Evolutionary conservation across 805 yeast genomes (phyloP), one percentile per base, ranked within the genome.

Genomic region (Ascoidea rubescens): DNA sequence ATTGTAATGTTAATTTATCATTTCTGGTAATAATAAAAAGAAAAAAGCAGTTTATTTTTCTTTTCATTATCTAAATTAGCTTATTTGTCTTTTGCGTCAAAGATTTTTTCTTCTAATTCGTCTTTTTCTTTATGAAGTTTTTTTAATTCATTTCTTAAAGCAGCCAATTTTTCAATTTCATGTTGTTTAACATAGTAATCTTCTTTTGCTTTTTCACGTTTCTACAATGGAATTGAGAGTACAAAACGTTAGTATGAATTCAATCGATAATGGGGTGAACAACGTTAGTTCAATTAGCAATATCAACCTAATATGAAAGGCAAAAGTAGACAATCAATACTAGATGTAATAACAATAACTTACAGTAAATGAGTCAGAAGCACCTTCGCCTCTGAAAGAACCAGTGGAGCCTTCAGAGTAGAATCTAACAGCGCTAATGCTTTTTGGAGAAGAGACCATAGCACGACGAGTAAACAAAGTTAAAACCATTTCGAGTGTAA

Each of bases 151-250:
- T 84, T 88, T 67, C 74, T 84, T 67, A 89, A 78, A 50, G 77
- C 76, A 64, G 78, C 81, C 67, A 89, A 74, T 74, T 84, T 88
- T 69, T 88, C 96, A 66, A 83, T 84, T 74, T 91, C 96, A 66
- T 85, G 96, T 72, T 87, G 82, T 71, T 80, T 87, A 69, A 89
- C 74, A 73, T 81, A 90, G 62, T 73, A 75, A 66, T 84, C 88
- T 74, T 91, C 99, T 65, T 82, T 82, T 57, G 96, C 96, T 71
- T 79, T 84, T 76, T 93, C 99, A 68, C 95, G 89, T 67, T 89
- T 87, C 77, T 77, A 60, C 61, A 68, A 64, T 7, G 68, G 16
- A 30, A 28, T 31, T 42, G n/a, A 3, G 14, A 37, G 43, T 8
- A 37, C 14, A 10, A 37, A 21, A 21, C 28, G 57, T 47, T 50